Base-by-base conservation (phyloP, 1,284 basidiomycete genomes). In the Anthracocystis panici-leucophaei region DNA sequence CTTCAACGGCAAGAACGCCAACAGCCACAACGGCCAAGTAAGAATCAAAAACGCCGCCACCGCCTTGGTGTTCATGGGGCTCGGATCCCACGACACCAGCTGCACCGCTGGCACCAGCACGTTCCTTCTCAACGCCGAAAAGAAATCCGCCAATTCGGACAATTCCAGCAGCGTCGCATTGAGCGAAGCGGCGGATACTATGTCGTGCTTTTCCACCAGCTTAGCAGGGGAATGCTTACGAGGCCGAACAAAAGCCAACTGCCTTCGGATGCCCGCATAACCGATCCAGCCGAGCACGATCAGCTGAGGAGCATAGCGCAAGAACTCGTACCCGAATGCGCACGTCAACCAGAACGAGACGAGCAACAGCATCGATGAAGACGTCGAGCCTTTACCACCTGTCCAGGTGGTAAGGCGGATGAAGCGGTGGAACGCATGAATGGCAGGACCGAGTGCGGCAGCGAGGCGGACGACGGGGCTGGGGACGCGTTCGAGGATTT, bases 401-500 rank as follows among this genome's bases (percentile, higher is more conserved):
- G 80, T 79, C 83, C 83, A 84, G 5, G 83, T 84, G 1, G 80
- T 76, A 0, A 84, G 65, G 9, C 74, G 72, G 25, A 84, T 58
- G 46, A 79, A 61, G n/a, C 69, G 67, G 49, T 81, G 71, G 35
- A 71, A 45, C 2, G 52, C 48, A 57, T 80, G 61, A 54, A 83
- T 79, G 48, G 65, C 48, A 3, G 82, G 82, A 12, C 55, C 75
- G 1, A 79, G 59, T 21, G 70, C 67, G 5, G 70, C 76, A 14
- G 70, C 66, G 9, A 80, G 61, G 23, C 77, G 70, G 0, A 82
- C 66, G 29, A 79, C 66, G 25, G 70, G 62, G 18, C 73, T 73
- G 5, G 79, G 78, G 12, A 80, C 62, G 7, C 76, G 68, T 48
- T 82, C 78, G n/a, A 79, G 65, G 12, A 77, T 74, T 40, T 80